These are phyloP conservation scores for Grifola frondosa DNA, from an alignment of 1,284 basidiomycete species.

Conservation along the genomic window DNA sequence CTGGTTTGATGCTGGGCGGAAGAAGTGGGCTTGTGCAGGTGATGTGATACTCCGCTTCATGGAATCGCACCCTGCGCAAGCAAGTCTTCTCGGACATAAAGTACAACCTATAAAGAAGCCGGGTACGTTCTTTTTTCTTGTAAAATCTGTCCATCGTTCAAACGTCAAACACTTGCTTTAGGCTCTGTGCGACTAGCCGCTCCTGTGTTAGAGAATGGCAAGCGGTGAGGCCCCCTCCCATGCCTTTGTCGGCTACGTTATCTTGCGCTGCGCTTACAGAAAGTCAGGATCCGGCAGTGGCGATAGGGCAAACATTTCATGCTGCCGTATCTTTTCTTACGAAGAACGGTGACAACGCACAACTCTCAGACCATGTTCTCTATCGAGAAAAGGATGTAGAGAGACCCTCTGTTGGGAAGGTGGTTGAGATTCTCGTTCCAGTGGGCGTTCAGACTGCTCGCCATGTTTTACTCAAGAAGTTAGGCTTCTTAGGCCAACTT, in stretches of 20 bases:
- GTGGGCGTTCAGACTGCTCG: neutral
- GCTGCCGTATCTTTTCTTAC: too few species aligned
- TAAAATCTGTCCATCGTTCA: neutral
- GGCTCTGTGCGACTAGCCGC: too few species aligned
- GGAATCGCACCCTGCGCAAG: neutral
- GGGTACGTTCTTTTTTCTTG: neutral
- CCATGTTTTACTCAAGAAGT: neutral
- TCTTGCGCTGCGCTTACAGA: too few species aligned
- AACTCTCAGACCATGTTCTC: neutral
- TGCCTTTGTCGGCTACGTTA: too few species aligned
- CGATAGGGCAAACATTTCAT: too few species aligned
- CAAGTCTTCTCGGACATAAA: neutral
- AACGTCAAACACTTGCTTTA: too few species aligned
- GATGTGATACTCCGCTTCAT: neutral
- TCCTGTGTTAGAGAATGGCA: too few species aligned
- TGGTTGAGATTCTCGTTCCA: neutral
- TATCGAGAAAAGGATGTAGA: too few species aligned
- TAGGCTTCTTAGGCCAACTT: neutral
- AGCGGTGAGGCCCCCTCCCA: too few species aligned
- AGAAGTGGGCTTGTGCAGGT: constrained; percentile 1
- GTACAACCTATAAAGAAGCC: neutral
- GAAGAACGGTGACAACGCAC: neutral
- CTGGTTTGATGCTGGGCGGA: constrained; percentile 1
- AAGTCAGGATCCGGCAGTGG: too few species aligned
- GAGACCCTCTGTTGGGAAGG: neutral